Evolutionary conservation across 2,329 filamentous ascomycete genomes (phyloP).

Genomic region (Juglanconis juglandina): DNA sequence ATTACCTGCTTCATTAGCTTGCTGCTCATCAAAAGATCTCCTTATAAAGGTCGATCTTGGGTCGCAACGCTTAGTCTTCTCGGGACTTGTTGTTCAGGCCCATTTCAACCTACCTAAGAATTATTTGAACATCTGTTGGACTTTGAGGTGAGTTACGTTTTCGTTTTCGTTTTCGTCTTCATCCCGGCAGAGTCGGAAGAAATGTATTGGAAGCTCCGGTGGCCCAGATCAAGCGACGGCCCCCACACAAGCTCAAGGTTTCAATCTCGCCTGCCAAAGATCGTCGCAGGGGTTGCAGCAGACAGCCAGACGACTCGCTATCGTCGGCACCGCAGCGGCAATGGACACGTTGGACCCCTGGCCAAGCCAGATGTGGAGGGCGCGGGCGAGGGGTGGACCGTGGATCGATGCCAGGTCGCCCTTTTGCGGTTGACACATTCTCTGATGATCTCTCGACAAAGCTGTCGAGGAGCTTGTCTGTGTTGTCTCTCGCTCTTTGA

Average conservation of each 20-base stretch:
- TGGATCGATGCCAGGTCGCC: background rate
- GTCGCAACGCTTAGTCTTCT: too few relatives aligned
- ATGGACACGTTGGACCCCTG: background rate
- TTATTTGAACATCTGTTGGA: background rate
- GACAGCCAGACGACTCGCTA: background rate
- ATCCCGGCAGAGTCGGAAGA: too few relatives aligned
- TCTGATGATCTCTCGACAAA: background rate
- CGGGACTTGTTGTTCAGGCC: background rate
- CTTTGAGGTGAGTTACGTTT: background rate
- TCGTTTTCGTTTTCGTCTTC: too few relatives aligned
- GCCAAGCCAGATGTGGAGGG: background rate
- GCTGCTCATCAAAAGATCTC: background rate
- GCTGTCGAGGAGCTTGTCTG: background rate
- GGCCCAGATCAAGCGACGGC: background rate
- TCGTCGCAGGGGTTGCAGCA: conserved; percentile 5
- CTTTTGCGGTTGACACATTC: background rate
- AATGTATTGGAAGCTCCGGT: background rate
- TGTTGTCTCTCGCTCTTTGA: background rate
- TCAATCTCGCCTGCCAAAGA: conserved; percentile 5
- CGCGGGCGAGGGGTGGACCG: background rate
- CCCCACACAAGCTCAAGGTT: conserved; percentile 3
- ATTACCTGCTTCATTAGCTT: background rate
- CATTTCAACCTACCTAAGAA: background rate
- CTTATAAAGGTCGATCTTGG: background rate
- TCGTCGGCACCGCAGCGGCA: background rate